Conservation (phyloP, 805 yeast genomes). For the Kuraishia cidri region DNA sequence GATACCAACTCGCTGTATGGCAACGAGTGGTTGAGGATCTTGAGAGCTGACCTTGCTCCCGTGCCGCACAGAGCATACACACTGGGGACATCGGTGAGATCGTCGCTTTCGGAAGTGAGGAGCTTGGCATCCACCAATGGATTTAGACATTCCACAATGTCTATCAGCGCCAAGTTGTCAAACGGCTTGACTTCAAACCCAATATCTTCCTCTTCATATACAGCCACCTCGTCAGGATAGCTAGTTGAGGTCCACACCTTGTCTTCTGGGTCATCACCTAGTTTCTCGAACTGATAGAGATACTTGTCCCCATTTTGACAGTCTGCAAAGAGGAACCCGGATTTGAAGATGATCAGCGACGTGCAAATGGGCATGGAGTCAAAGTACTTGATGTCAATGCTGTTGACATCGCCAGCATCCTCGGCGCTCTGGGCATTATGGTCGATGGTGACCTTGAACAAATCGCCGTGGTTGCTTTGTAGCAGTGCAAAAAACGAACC, state of each 20-base stretch:
- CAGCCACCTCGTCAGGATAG: constrained; percentile 23
- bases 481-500: constrained; percentile 54
- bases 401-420: constrained; percentile 24
- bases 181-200: constrained; percentile 24
- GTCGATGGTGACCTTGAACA: constrained; percentile 56
- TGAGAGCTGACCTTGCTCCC: constrained; percentile 35
- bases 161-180: constrained; percentile 53
- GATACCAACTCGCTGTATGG: constrained; percentile 56
- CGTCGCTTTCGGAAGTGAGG: constrained; percentile 17
- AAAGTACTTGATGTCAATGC: constrained; percentile 54
- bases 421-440: constrained; percentile 31
- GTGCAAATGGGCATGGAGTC: constrained; percentile 63
- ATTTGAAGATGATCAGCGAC: constrained; percentile 49
- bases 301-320: constrained; percentile 53
- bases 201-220: constrained; percentile 11
- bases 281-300: constrained; percentile 69
- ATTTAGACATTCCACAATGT: constrained; percentile 35
- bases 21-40: constrained; percentile 46
- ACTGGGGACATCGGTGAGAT: constrained; percentile 26
- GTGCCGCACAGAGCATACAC: constrained; percentile 32
- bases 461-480: constrained; percentile 67
- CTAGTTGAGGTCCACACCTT: constrained; percentile 21
- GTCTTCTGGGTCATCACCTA: constrained; percentile 48
- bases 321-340: constrained; percentile 71
- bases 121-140: constrained; percentile 42